Evolutionary conservation across 768 basidiomycete genomes (phyloP), one percentile per base, ranked within the genome.

Genomic region (Crucibulum laeve): DNA sequence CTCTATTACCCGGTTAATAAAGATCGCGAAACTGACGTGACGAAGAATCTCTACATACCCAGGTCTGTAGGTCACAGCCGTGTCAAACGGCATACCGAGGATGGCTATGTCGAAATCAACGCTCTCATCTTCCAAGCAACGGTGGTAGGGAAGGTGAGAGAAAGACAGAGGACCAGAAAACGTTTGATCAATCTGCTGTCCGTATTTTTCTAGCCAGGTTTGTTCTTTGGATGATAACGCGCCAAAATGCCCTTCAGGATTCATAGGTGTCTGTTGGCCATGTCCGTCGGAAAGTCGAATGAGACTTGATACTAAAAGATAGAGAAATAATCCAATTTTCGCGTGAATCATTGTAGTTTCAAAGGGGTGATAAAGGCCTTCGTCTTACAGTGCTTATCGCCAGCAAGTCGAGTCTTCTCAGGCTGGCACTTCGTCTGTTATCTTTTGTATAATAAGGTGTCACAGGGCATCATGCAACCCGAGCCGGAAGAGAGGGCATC

Each of bases 91-190:
- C 69, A 87, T 79, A 5, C 87, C 91, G 4, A 94, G 63, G 26
- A 94, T 59, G 1, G 87, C 90, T 42, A 94, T 80, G 60, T 93
- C 87, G 53, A 86, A 86, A 3, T 53, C 51, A 11, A 63, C 56
- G 13, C 53, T 56, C 39, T 70, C 68, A 49, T 84, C 70, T 48
- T 87, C 81, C 28, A 91, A 68, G 56, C 89, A 91, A 26, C 76
- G 76, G 5, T 68, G 52, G 57, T 89, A 91, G 1, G 87, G 82
- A 11, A 90, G 66, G 54, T 91, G 91, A 15, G 90, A 86, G 67
- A 94, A 95, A 0, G 87, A 73, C 13, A 87, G 70, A 23, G 89
- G 84, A 0, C 92, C 91, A 4, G 85, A 80, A 68, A 89, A 94
- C 4, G 72, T 61, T 32, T 83, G 79, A 62, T 93, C 89, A 15